Base-by-base conservation (phyloP, 768 basidiomycete genomes). In the Rhizopogon vinicolor region DNA sequence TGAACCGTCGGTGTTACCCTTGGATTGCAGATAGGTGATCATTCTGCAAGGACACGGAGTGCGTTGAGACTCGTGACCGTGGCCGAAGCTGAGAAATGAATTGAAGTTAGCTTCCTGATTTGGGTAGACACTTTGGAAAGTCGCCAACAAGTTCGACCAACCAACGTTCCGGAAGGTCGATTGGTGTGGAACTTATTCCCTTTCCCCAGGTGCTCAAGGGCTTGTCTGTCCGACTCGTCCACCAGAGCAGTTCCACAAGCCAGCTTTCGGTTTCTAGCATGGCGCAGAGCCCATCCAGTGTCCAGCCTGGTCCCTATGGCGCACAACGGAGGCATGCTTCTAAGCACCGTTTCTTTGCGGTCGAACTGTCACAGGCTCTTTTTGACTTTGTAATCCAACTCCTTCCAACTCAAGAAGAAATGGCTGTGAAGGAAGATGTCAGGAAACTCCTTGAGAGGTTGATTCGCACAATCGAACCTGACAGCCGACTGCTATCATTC, bases 391-490 rank as follows among this genome's bases (percentile, higher is more conserved):
- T 96, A 55, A 82, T 95, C 59, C 93, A 94, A 71, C 82, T 95
- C 49, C 80, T 97, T 16, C 94, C 94, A 3, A 93, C 93, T 3
- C 71, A 82, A 41, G 93, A 95, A 67, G 94, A 97, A 75, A 82
- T 96, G 73, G 81, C 86, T 41, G 86, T 95, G 66, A 99, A 98
- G 78, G 95, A 98, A 75, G 92, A 96, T 63, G 95, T 98, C 60
- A 78, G 96, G 65, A 92, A 91, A 71, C 80, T 95, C 64, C 87
- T 99, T 53, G 95, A 99, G 76, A 83, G 91, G 63, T 85, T 99
- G 72, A 96, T 96, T 68, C 84, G 91, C 68, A 94, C 91, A 44
- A 91, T 99, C 73, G 91, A 95, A 69, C 95, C 94, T 43, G 82
- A 92, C 63, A 90, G 90, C 60, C 85, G 91, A 52, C 75, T 99